Conservation (phyloP, 305 asterid genomes). For the Caryopteris hybrid region DNA sequence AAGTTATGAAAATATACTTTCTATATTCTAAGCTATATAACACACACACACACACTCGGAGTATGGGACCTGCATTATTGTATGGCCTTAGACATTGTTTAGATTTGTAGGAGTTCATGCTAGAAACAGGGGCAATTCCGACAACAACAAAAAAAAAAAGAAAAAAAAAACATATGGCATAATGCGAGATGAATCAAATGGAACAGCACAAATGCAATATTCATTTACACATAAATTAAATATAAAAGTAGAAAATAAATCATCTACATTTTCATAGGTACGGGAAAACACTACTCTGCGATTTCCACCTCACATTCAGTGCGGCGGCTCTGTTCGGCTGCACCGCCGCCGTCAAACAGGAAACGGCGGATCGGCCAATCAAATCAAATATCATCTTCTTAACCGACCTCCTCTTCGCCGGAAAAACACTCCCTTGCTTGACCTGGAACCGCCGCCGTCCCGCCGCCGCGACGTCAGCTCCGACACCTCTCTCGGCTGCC, state of each 20-base stretch:
- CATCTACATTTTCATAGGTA: not conserved
- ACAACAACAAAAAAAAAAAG: not conserved
- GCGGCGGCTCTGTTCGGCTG: conserved; percentile 9
- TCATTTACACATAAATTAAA: not conserved
- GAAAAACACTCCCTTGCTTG: conserved; percentile 21
- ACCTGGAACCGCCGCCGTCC: not conserved
- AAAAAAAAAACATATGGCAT: not conserved
- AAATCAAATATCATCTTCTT: conserved; percentile 17
- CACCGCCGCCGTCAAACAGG: not conserved
- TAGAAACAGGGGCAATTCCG: too few species aligned
- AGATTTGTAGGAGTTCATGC: too few species aligned
- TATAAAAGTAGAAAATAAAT: not conserved
- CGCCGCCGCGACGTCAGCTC: not conserved
- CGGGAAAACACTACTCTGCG: not conserved
- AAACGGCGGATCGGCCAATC: not conserved
- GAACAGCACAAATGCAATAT: not conserved
- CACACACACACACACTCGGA: too few species aligned
- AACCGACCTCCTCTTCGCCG: conserved; percentile 19
- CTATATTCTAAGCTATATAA: too few species aligned
- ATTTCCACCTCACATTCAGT: not conserved
- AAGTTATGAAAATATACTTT: too few species aligned
- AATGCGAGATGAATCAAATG: not conserved
- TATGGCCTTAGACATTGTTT: too few species aligned
- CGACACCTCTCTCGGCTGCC: conserved; percentile 4
- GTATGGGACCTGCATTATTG: too few species aligned